These are phyloP conservation scores for Anastatica hierochuntica DNA, from an alignment of 345 rosid genomes.

Conservation along the genomic window DNA sequence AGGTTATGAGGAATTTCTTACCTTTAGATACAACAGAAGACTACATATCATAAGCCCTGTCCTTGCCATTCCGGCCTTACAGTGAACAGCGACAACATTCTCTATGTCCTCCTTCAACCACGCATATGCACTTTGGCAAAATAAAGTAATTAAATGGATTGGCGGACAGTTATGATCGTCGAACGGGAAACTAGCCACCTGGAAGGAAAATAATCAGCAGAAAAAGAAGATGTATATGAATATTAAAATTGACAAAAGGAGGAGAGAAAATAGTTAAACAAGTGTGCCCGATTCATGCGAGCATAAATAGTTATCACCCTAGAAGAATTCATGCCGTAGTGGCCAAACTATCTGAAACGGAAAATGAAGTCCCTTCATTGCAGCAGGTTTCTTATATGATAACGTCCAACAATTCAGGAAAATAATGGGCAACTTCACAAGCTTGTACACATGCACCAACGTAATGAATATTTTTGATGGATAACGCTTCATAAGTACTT, in stretches of 20 bases:
- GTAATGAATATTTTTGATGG: neutral
- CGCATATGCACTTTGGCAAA: constrained; percentile 78
- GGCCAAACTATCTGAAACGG: neutral
- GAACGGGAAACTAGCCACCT: constrained; percentile 90
- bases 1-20: constrained; percentile 4
- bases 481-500: neutral
- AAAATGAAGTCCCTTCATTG: neutral
- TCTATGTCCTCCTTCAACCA: constrained; percentile 90
- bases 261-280: neutral
- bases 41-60: constrained; percentile 90
- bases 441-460: neutral
- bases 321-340: neutral
- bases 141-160: constrained; percentile 59
- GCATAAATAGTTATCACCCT: neutral
- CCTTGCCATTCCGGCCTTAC: constrained; percentile 95
- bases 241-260: too few relatives aligned
- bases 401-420: neutral
- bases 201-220: constrained; percentile 10
- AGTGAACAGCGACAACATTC: constrained; percentile 88
- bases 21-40: constrained; percentile 73
- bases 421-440: neutral
- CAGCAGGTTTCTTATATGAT: neutral
- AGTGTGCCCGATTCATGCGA: neutral
- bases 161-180: constrained; percentile 92
- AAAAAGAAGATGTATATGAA: too few relatives aligned